Base-by-base conservation (phyloP, 1,284 basidiomycete species). In the Rhodotorula sp. region DNA sequence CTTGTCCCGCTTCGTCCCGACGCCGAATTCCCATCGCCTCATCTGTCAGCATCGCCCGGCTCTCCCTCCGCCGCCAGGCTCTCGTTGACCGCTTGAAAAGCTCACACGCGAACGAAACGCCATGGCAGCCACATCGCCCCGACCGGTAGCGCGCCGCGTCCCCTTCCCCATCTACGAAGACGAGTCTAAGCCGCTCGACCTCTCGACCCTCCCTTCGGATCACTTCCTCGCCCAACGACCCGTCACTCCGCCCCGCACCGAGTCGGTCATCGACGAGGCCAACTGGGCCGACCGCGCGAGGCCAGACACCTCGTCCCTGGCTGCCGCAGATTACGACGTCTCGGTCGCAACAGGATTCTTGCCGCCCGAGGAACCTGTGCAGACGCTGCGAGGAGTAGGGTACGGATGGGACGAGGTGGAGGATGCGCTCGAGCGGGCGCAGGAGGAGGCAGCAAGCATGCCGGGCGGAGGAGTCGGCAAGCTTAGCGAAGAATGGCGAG, bases 271-370 rank as follows among this genome's bases (percentile, higher is more conserved):
- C 69, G 60, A 63, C 9, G 34, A 53, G 20, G 52, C n/a, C 9
- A 24, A 54, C 28, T 72, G 71, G 70, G 10, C 24, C 26, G 67
- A 62, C 9, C 31, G 64, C 46, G 72, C 64, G 7, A 37, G 60
- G 18, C 82, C 83, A 48, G 91, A 94, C 79, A 91, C 89, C 7
- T 87, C 90, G 18, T 93, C 92, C 7, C 86, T 94, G 64, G 91
- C 92, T 20, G 89, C 91, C 7, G 91, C 94, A 78, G 94, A 97
- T 83, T 97, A 93, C 83, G 93, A 96, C 79, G 89, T 97, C 73
- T 91, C 95, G 78, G 91, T 91, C 2, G 84, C 88, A 30, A 92
- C 92, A 0, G 94, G 94, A 0, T 97, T 98, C 79, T 87, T 97
- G 84, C 94, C 94, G 1, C 89, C 90, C 0, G 85, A 89, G 44